These are phyloP conservation scores for Phytopythium ostracodes DNA, from an alignment of 352 stramenopile species.

Conservation along the genomic window DNA sequence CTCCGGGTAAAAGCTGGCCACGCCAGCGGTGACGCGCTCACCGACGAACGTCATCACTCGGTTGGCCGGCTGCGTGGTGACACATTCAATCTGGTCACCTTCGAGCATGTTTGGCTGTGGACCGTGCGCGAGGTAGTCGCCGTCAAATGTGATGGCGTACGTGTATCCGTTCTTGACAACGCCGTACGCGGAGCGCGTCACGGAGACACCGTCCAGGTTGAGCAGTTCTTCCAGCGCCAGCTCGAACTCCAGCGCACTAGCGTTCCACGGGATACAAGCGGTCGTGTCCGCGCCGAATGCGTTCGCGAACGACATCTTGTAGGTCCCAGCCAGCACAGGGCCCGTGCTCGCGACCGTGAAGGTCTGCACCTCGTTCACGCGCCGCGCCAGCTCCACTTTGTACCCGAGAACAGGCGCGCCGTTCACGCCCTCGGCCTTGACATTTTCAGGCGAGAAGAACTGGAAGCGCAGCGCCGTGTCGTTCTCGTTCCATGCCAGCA, in stretches of 20 bases:
- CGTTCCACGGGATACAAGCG: constrained; percentile 67
- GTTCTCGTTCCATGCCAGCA: constrained; percentile 44
- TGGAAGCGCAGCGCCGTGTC: constrained; percentile 58
- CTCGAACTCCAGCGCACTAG: constrained; percentile 58
- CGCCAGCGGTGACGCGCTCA: constrained; percentile 31
- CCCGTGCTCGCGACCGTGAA: constrained; percentile 60
- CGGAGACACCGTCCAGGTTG: constrained; percentile 60
- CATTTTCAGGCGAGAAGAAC: constrained; percentile 45
- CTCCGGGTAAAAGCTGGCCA: constrained; percentile 49
- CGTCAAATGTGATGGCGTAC: constrained; percentile 72
- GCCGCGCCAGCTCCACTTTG: constrained; percentile 69
- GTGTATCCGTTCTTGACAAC: constrained; percentile 52
- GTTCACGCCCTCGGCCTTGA: constrained; percentile 66
- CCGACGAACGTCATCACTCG: constrained; percentile 47
- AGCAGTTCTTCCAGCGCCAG: constrained; percentile 62
- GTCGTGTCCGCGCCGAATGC: constrained; percentile 26
- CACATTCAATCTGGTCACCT: constrained; percentile 35
- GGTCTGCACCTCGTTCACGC: constrained; percentile 66
- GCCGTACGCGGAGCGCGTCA: constrained; percentile 47
- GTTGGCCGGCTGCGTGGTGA: constrained; percentile 34
- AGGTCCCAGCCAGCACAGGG: constrained; percentile 41
- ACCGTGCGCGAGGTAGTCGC: constrained; percentile 53
- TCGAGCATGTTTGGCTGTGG: constrained; percentile 47
- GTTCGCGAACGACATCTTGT: constrained; percentile 58
- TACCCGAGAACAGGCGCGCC: constrained; percentile 71